Evolutionary conservation across 305 asterid species (phyloP).

Genomic region (Fraxinus sp.): DNA sequence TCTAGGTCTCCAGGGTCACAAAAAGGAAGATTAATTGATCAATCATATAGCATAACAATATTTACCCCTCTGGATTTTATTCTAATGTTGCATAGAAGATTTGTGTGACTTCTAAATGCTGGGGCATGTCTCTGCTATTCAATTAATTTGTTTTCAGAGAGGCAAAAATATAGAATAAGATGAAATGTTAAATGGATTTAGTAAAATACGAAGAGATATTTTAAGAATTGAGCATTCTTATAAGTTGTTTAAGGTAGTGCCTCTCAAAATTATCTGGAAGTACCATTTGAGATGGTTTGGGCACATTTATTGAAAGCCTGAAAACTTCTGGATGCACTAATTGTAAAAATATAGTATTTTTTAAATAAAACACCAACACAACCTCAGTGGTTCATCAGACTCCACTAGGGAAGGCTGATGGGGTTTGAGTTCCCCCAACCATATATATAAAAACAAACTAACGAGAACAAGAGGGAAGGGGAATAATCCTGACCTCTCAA

Average conservation of each 20-base stretch:
- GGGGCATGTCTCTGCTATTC: neutral
- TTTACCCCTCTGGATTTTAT: neutral
- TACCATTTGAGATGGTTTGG: neutral
- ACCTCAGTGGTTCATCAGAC: too few species aligned
- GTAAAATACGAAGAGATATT: neutral
- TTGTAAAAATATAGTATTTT: neutral
- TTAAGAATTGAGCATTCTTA: neutral
- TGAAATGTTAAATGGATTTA: neutral
- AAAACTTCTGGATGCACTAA: neutral
- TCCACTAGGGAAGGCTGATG: too few species aligned
- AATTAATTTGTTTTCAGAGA: neutral
- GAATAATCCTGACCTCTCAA: too few species aligned
- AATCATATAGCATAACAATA: neutral
- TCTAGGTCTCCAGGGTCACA: neutral
- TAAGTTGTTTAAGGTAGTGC: neutral
- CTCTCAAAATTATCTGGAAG: neutral
- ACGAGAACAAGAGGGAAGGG: too few species aligned
- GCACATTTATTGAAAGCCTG: neutral
- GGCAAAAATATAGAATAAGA: neutral
- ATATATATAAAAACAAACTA: too few species aligned
- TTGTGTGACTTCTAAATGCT: neutral
- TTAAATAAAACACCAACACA: too few species aligned
- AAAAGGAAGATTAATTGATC: neutral
- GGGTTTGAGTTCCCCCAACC: too few species aligned
- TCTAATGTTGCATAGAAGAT: neutral